A percentile compares a stretch with the other conserved stretches of the same genome.
Conservation (phyloP, 805 yeast species). For the Pichia eremophila region DNA sequence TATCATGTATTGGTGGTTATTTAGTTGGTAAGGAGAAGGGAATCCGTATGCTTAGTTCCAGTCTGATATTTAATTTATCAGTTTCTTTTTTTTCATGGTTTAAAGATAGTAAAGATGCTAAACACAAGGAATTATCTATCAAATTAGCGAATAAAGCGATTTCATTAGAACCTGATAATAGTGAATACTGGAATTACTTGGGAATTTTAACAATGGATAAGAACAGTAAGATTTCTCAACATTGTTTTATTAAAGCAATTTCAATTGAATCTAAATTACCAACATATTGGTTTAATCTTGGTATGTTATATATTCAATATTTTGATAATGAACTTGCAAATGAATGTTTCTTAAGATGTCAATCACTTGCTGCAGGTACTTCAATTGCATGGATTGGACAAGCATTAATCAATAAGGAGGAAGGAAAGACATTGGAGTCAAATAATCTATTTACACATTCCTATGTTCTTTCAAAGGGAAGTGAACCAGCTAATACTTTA, state of each 20-base stretch:
- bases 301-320: conserved; percentile 58
- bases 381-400: conserved; percentile 79
- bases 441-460: conserved; percentile 66
- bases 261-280: conserved; percentile 61
- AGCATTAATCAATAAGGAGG: conserved; percentile 51
- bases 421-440: conserved; percentile 44
- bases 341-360: conserved; percentile 64
- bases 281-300: conserved; percentile 72
- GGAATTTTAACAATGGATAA: conserved; percentile 64
- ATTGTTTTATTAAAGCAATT: conserved; percentile 79
- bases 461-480: conserved; percentile 65
- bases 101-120: conserved; percentile 15
- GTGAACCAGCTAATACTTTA: conserved; percentile 57
- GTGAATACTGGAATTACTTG: conserved; percentile 71
- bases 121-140: conserved; percentile 43
- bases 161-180: conserved; percentile 57
- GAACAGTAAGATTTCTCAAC: conserved; percentile 76
- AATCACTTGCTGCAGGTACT: conserved; percentile 71
- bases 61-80: conserved; percentile 62
- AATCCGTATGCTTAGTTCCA: conserved; percentile 41
- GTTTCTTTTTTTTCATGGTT: conserved; percentile 45
- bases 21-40: conserved; percentile 20
- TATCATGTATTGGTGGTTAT: conserved; percentile 13
- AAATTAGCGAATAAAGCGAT: conserved; percentile 56
- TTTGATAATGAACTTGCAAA: conserved; percentile 67